A percentile compares a stretch with the other conserved stretches of the same genome.
These are phyloP conservation scores for Chernovozyma sophiae-reginae DNA, from an alignment of 1,139 yeast genomes.

Conservation along the genomic window DNA sequence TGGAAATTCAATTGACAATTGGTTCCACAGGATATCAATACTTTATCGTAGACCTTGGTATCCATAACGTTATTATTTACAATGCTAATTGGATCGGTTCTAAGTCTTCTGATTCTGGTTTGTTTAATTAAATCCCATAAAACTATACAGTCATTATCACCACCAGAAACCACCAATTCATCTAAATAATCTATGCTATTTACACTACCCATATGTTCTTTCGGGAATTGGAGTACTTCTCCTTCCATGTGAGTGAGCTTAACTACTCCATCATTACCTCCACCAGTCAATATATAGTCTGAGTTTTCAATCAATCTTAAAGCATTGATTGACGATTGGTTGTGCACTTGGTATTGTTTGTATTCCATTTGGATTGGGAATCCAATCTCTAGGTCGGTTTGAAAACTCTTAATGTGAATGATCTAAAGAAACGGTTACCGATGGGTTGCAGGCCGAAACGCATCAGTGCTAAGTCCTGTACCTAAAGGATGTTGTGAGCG, in stretches of 20 bases:
- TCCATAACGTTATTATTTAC: constrained; percentile 14
- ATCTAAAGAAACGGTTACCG: too few species aligned
- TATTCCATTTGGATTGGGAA: constrained; percentile 2
- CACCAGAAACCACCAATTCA: constrained; percentile 10
- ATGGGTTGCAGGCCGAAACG: too few species aligned
- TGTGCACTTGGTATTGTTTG: not conserved
- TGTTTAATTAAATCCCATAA: constrained; percentile 16
- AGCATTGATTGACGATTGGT: constrained; percentile 19
- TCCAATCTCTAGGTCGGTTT: too few species aligned
- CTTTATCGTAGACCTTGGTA: constrained; percentile 11
- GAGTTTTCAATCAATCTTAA: constrained; percentile 15
- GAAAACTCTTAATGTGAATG: too few species aligned
- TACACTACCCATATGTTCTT: constrained; percentile 15
- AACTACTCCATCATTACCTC: constrained; percentile 19
- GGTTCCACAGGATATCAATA: constrained; percentile 25
- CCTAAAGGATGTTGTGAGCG: too few species aligned
- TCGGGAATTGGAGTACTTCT: constrained; percentile 12
- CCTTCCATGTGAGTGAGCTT: constrained; percentile 14
- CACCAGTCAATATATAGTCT: constrained; percentile 22
- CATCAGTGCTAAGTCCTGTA: too few species aligned
- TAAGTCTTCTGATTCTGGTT: constrained; percentile 8
- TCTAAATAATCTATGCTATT: constrained; percentile 15
- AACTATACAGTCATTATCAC: constrained; percentile 7
- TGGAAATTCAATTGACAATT: constrained; percentile 17
- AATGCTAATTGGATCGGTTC: constrained; percentile 7